Evolutionary conservation across 306 rosid species (phyloP).

Genomic region (Crotalaria pallida): DNA sequence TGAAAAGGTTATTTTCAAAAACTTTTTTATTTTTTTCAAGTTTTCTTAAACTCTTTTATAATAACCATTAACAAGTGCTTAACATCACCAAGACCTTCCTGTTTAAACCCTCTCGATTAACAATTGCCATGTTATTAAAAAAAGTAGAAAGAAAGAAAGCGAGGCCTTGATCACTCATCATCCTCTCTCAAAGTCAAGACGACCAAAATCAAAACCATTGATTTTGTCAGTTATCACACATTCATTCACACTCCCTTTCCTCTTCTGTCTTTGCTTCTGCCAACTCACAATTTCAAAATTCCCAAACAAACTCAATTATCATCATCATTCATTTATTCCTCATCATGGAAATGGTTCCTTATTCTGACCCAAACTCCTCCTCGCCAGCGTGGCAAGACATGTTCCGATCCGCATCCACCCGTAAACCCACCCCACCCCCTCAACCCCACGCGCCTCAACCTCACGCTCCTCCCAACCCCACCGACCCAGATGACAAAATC

Average conservation of each 20-base stretch:
- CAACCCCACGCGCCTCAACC: background rate
- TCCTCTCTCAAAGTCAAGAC: background rate
- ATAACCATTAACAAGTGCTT: no score
- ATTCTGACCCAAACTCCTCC: slow-evolving; percentile 48
- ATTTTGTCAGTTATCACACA: no score
- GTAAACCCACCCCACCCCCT: slow-evolving; percentile 38
- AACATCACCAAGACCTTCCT: no score
- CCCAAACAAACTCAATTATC: background rate
- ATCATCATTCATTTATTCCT: slow-evolving; percentile 26
- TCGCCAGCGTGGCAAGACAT: slow-evolving; percentile 91
- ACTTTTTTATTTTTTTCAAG: no score
- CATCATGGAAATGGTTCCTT: slow-evolving; percentile 71
- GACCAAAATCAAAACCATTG: background rate
- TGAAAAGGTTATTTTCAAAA: no score
- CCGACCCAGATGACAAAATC: slow-evolving; percentile 36
- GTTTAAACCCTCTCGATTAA: no score
- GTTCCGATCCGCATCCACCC: slow-evolving; percentile 81
- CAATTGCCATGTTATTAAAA: no score
- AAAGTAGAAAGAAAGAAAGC: background rate
- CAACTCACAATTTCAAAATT: slow-evolving; percentile 10
- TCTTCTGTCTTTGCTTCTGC: background rate
- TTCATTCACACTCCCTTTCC: background rate
- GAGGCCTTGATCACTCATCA: slow-evolving; percentile 12
- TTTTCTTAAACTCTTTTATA: no score
- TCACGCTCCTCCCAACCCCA: slow-evolving; percentile 2